These are phyloP conservation scores for Tetrapisispora nanseiensis DNA, from an alignment of 805 yeast species.

Conservation along the genomic window DNA sequence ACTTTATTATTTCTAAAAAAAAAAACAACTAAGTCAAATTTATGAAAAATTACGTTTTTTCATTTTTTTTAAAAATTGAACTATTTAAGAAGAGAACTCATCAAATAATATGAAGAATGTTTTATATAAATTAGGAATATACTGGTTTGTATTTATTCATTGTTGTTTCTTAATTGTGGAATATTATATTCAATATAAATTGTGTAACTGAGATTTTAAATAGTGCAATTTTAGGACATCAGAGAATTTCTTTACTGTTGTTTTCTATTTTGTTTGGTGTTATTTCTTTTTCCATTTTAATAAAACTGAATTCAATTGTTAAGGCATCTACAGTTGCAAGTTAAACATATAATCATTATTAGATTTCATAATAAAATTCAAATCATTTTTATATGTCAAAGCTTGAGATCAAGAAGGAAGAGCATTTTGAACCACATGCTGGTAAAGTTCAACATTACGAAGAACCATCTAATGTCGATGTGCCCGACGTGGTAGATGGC, in stretches of 20 bases:
- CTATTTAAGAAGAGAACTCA: no score
- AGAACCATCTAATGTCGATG: constrained; percentile 1
- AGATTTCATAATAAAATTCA: neutral
- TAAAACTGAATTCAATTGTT: no score
- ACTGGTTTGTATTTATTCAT: no score
- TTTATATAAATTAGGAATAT: neutral
- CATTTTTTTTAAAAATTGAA: no score
- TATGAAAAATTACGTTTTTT: neutral
- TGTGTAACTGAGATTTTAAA: no score
- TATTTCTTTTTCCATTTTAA: no score
- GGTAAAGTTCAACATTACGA: neutral
- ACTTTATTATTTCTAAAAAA: no score
- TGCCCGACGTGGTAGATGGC: constrained; percentile 11
- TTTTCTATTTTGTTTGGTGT: neutral
- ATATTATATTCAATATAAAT: no score
- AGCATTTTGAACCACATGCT: neutral
- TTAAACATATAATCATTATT: no score
- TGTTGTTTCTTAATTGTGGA: neutral
- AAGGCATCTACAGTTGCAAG: neutral
- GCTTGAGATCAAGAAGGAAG: neutral
- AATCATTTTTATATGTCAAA: neutral
- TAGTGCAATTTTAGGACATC: no score
- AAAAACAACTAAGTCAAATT: no score
- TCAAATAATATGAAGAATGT: neutral
- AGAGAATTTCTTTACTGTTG: no score